Conservation (phyloP, 148 eudicot genomes). For the Silene latifolia region DNA sequence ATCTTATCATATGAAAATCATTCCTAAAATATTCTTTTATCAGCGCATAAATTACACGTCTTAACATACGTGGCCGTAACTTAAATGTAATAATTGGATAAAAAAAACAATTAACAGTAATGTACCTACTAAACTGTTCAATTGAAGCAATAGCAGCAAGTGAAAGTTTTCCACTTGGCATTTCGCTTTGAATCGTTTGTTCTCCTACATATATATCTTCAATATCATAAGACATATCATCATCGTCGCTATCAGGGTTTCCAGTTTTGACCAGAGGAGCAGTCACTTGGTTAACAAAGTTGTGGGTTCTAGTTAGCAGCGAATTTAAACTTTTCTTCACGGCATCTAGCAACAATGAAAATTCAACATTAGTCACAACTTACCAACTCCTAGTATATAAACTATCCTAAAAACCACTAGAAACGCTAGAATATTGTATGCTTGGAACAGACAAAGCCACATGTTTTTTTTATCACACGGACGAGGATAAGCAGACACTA, state of each 20-base stretch:
- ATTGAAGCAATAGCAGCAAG: conserved; percentile 72
- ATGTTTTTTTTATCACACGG: background rate
- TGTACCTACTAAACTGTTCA: conserved; percentile 87
- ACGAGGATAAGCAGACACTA: too few species aligned
- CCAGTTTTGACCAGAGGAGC: conserved; percentile 68
- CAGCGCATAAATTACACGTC: background rate
- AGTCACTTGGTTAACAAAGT: conserved; percentile 62
- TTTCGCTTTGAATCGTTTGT: conserved; percentile 53
- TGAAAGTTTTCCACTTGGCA: conserved; percentile 64
- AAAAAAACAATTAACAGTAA: conserved; percentile 12
- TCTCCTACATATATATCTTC: conserved; percentile 66
- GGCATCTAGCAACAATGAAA: conserved; percentile 44
- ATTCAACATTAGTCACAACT: conserved; percentile 15
- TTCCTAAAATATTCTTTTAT: background rate
- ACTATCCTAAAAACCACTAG: background rate
- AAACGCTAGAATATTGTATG: background rate
- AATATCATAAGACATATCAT: conserved; percentile 40
- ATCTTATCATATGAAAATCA: background rate
- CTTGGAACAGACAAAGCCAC: background rate
- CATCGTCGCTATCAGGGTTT: conserved; percentile 37
- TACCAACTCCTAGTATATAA: background rate
- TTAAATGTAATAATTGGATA: background rate
- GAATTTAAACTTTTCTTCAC: conserved; percentile 62
- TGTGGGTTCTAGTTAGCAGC: conserved; percentile 67
- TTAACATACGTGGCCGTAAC: background rate